Conservation (phyloP, 352 stramenopile species). For the Thraustochytrium sp. region DNA sequence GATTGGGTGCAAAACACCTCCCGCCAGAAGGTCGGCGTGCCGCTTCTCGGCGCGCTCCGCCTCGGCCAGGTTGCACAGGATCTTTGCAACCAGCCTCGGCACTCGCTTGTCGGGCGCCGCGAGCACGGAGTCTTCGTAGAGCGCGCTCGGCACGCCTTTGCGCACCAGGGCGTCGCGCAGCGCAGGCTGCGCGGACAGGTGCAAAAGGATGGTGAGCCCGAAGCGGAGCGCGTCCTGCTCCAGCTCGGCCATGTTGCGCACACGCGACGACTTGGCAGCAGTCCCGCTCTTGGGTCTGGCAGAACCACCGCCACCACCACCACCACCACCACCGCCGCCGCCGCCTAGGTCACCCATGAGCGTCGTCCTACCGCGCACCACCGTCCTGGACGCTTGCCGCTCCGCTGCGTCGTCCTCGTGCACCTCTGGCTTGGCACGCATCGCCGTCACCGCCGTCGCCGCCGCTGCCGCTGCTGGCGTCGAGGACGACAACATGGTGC, state of each 20-base stretch:
- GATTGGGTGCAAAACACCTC: neutral
- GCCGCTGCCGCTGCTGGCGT: no score
- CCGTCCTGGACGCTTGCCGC: no score
- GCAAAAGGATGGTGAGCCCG: neutral
- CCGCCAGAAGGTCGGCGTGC: neutral
- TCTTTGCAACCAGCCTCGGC: neutral
- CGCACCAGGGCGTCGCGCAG: constrained; percentile 8
- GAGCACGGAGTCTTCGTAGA: constrained; percentile 19
- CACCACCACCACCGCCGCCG: no score
- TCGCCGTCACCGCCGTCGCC: neutral
- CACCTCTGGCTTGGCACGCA: neutral
- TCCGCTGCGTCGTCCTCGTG: neutral
- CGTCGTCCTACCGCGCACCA: no score
- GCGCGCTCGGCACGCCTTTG: neutral
- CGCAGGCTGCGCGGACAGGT: neutral
- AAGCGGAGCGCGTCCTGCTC: constrained; percentile 23
- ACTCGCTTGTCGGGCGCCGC: neutral
- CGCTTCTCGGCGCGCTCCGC: neutral
- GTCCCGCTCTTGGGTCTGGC: neutral
- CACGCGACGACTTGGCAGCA: neutral
- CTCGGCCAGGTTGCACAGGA: neutral
- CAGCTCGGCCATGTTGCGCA: constrained; percentile 9
- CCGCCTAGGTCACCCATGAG: no score
- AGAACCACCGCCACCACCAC: no score
- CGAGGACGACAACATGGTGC: no score